Percentiles rank a stretch among this genome's conserved stretches.
Conservation (phyloP, 2,329 filamentous ascomycete species). For the Cordyceps cateniannulata region DNA sequence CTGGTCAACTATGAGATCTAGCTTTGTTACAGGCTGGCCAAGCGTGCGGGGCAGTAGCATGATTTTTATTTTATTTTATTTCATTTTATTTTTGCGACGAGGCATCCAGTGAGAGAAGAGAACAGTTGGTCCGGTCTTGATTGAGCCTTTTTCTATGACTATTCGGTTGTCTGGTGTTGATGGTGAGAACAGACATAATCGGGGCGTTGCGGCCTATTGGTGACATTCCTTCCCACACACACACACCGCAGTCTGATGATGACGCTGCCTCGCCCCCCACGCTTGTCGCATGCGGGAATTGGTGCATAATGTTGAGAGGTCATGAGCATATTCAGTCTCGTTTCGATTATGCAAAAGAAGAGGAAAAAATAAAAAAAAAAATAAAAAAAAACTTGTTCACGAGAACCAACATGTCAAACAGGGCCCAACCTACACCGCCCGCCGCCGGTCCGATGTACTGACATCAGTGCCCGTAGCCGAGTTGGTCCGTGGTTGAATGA, state of each 20-base stretch:
- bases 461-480: neutral
- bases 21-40: constrained; percentile 22
- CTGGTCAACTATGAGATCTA: constrained; percentile 19
- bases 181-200: neutral
- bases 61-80: neutral
- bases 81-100: neutral
- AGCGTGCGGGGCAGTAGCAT: constrained; percentile 15
- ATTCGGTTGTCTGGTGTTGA: neutral
- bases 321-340: constrained; percentile 8
- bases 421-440: neutral
- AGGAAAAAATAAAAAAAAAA: neutral
- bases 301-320: constrained; percentile 1
- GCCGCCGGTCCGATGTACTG: neutral
- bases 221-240: neutral
- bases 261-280: neutral
- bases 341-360: constrained; percentile 6
- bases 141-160: too few relatives aligned
- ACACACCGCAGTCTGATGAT: neutral
- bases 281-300: neutral
- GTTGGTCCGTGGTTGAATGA: too few relatives aligned
- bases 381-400: neutral
- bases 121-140: neutral
- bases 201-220: neutral
- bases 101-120: neutral
- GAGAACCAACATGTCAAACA: neutral